These are phyloP conservation scores for Bruguiera gymnorhiza DNA, from an alignment of 345 rosid species.

Conservation along the genomic window DNA sequence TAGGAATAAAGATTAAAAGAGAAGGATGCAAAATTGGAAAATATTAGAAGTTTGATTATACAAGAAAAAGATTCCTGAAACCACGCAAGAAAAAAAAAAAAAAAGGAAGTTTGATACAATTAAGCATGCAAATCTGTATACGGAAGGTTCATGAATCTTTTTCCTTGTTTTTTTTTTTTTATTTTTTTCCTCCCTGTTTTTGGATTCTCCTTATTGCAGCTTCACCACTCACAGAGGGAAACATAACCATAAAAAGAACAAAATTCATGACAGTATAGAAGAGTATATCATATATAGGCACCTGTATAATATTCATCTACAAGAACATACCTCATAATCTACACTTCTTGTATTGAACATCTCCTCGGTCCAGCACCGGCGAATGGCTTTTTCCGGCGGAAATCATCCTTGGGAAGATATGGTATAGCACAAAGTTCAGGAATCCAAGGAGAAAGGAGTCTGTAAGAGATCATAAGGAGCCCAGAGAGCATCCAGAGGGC, in stretches of 20 bases:
- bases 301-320: slow-evolving; percentile 5
- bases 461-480: slow-evolving; percentile 38
- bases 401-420: background rate
- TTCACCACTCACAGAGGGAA: slow-evolving; percentile 1
- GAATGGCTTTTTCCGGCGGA: background rate
- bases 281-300: background rate
- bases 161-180: slow-evolving; percentile 3
- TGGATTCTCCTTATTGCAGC: slow-evolving; percentile 17
- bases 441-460: slow-evolving; percentile 35
- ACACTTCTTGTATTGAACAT: background rate
- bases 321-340: slow-evolving; percentile 5
- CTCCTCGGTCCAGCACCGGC: background rate
- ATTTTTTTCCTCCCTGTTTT: no score
- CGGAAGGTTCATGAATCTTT: slow-evolving; percentile 10
- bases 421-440: slow-evolving; percentile 6
- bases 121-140: slow-evolving; percentile 3
- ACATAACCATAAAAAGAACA: background rate
- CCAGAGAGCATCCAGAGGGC: slow-evolving; percentile 35
- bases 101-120: slow-evolving; percentile 18
- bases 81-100: slow-evolving; percentile 8
- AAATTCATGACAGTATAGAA: background rate
- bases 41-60: background rate
- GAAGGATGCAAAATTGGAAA: background rate
- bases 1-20: no score
- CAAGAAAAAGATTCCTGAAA: slow-evolving; percentile 20